Base-by-base conservation (phyloP, 805 yeast genomes). In the Metschnikowia dekortorum region DNA sequence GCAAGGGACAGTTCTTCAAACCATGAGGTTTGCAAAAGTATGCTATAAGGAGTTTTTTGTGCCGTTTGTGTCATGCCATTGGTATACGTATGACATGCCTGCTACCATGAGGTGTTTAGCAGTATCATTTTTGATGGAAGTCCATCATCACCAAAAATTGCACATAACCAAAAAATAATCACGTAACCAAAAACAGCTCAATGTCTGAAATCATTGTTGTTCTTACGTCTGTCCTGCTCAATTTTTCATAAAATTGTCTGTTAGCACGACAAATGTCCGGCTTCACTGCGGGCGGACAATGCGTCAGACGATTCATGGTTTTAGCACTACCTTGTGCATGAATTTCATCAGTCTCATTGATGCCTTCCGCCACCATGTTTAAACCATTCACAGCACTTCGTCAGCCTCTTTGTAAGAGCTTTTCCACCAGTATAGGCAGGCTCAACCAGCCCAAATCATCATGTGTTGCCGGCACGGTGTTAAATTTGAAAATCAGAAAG, bases 401-500 rank as follows among this genome's bases (percentile, higher is more conserved):
- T 29, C 53, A 55, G 32, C 40, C 53, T 4, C 22, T 50, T 26
- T 49, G 37, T 32, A 51, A 59, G 42, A 29, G 26, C 16, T 50
- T 57, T 39, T 53, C 59, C 38, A 18, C 52, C 28, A 33, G 51
- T 3, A n/a, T 44, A 33, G 39, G 38, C 18, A 39, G 51, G 13
- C 29, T 48, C 16, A 45, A 43, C 26, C 49, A 41, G 11, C 48
- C 51, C 26, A 53, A 68, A 55, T 82, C 84, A 8, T 76, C 82
- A 48, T 80, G 91, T 64, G 68, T 76, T 57, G 84, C 87, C 46
- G 90, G 98, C 53, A 85, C 94, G 0, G 74, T 78, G 8, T 71
- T 87, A 53, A 84, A 85, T 55, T 70, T 90, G 61, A 86, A 87
- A 59, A 77, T 92, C 40, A 80, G 80, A 63, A 90, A 89, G 63